Percentiles rank a stretch among this genome's conserved stretches.
phyloP scores from a whole-genome alignment of 305 asterid genomes.

The Striga hermonthica region DNA sequence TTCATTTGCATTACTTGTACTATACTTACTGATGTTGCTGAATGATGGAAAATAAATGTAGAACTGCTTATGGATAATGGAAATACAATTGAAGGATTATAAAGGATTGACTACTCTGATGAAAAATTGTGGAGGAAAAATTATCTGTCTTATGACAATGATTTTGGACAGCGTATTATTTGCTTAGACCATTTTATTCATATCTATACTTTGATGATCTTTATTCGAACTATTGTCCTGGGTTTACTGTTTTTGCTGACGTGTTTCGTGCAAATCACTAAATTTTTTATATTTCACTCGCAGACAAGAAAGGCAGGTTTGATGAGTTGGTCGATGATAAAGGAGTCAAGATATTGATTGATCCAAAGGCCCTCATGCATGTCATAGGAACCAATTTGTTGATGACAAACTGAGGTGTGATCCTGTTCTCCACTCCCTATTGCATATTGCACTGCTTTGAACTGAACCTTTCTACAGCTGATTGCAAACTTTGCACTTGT shows the following conservation, averaged over 20 bases:
- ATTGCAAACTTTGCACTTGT: background rate
- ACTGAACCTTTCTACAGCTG: no score
- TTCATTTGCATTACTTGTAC: no score
- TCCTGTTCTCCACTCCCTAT: slow-evolving; percentile 10
- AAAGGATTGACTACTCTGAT: no score
- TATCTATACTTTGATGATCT: background rate
- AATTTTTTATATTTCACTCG: slow-evolving; percentile 20
- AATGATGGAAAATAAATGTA: no score
- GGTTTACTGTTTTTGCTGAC: slow-evolving; percentile 8
- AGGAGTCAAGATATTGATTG: slow-evolving; percentile 87
- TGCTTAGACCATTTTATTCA: background rate
- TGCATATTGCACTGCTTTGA: background rate
- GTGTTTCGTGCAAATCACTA: background rate
- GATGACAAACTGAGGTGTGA: slow-evolving; percentile 84
- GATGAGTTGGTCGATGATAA: slow-evolving; percentile 93
- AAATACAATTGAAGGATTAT: no score
- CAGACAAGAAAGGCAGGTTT: slow-evolving; percentile 87
- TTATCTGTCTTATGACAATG: no score
- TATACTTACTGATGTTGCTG: no score
- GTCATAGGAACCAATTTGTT: slow-evolving; percentile 86
- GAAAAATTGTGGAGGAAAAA: no score
- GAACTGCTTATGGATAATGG: no score
- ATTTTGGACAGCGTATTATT: no score
- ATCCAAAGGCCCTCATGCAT: slow-evolving; percentile 96
- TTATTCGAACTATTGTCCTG: slow-evolving; percentile 7